phyloP scores from a whole-genome alignment of 164 flowering plant genomes.

The Annona squamosa region DNA sequence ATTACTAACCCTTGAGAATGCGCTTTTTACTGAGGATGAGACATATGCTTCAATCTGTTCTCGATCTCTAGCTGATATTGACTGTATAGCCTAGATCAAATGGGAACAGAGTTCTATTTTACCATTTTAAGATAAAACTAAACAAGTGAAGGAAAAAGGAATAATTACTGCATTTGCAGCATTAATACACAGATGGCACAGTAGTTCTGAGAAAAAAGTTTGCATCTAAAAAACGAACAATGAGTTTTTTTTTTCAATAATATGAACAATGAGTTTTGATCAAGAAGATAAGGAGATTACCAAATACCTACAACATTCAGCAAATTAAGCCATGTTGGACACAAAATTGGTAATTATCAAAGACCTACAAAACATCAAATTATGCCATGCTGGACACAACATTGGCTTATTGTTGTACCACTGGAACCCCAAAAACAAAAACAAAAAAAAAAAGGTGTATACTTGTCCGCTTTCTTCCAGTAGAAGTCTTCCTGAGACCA shows the following conservation, averaged over 20 bases:
- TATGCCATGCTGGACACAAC: not conserved
- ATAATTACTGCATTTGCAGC: not conserved
- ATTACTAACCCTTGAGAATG: conserved; percentile 69
- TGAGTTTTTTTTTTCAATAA: not conserved
- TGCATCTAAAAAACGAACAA: not conserved
- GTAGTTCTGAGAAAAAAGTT: not conserved
- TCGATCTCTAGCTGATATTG: conserved; percentile 36
- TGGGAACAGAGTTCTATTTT: not conserved
- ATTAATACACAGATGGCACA: not conserved
- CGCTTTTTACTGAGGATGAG: conserved; percentile 61
- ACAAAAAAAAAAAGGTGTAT: conserved; percentile 12
- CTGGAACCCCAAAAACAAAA: not conserved
- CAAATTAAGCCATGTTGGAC: not conserved
- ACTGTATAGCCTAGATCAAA: conserved; percentile 42
- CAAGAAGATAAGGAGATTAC: not conserved
- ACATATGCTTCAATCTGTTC: conserved; percentile 81
- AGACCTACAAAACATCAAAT: not conserved
- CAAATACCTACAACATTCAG: not conserved
- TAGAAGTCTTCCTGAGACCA: conserved; percentile 63
- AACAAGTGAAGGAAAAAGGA: not conserved
- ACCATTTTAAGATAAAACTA: not conserved
- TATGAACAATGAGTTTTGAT: not conserved
- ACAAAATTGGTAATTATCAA: not conserved
- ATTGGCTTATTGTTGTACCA: not conserved
- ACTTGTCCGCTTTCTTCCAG: conserved; percentile 72